A percentile compares a stretch with the other conserved stretches of the same genome.
Evolutionary conservation across 495 filamentous ascomycete species (phyloP).

Genomic region (Penicillium egyptiacum): DNA sequence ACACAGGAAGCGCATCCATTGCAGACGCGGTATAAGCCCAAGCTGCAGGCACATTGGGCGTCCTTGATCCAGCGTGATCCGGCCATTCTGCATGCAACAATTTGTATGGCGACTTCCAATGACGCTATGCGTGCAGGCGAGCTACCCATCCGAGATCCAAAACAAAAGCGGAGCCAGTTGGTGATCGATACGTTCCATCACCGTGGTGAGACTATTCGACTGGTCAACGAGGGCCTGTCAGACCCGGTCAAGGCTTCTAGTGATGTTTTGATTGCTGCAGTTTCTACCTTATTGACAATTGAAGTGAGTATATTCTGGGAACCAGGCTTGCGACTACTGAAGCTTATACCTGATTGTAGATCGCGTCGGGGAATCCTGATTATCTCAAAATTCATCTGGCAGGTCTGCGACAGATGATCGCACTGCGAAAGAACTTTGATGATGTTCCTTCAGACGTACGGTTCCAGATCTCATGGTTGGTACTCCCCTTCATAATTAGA

Average conservation of each 20-base stretch:
- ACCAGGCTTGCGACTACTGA: not conserved
- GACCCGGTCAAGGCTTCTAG: slow-evolving; percentile 45
- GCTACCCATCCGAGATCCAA: slow-evolving; percentile 40
- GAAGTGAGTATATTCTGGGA: slow-evolving; percentile 34
- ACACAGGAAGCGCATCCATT: slow-evolving; percentile 45
- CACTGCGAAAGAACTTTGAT: slow-evolving; percentile 43
- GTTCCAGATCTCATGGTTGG: slow-evolving; percentile 50
- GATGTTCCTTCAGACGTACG: slow-evolving; percentile 44
- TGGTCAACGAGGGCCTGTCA: slow-evolving; percentile 48
- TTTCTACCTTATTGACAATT: slow-evolving; percentile 47
- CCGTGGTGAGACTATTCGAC: slow-evolving; percentile 47
- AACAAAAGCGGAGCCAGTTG: slow-evolving; percentile 34
- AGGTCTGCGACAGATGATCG: slow-evolving; percentile 49
- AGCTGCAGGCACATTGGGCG: slow-evolving; percentile 44
- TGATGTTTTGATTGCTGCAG: slow-evolving; percentile 48
- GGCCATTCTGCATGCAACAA: slow-evolving; percentile 43
- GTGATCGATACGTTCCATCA: slow-evolving; percentile 48
- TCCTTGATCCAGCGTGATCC: slow-evolving; percentile 43
- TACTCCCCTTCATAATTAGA: not conserved
- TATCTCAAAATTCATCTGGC: slow-evolving; percentile 50
- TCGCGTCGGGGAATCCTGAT: slow-evolving; percentile 46
- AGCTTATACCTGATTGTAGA: slow-evolving; percentile 27
- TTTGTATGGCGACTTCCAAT: slow-evolving; percentile 47
- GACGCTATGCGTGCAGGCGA: slow-evolving; percentile 41
- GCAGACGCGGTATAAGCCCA: slow-evolving; percentile 39